Base-by-base conservation (phyloP, 2,329 filamentous ascomycete species). In the Camillea tinctor region DNA sequence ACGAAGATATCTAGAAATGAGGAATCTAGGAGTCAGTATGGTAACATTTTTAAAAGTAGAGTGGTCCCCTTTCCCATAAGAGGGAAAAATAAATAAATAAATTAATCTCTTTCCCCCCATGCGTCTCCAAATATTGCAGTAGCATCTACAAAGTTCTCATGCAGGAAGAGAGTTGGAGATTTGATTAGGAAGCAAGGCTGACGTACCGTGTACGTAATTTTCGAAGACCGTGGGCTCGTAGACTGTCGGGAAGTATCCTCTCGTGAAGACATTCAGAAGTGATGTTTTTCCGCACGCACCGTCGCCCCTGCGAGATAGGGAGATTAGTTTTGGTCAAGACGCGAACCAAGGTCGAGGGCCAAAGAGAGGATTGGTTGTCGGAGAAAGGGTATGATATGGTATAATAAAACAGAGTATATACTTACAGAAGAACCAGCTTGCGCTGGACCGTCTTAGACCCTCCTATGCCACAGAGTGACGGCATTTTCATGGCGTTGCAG, bases 151-250 rank as follows among this genome's bases (percentile, higher is more conserved):
- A n/a, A 13, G 49, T 19, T 6, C 19, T 19, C 19, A 50, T 23
- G 49, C 49, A 50, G 21, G 17, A 19, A 8, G 49, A 23, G 19
- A 20, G 49, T 13, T 9, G 9, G 30, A 52, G 50, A 56, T 55
- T 22, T n/a, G 22, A 22, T 5, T 2, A 22, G 36, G 19, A 56
- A 20, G 49, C 6, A 49, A 19, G 4, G 49, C 22, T 50, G 26
- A 73, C 84, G 74, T 84, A 96, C 92, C 93, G 76, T 99, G 94
- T 65, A 99, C 94, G 77, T 98, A 99, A 79, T 99, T 99, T 77
- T 99, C 94, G 78, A 97, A 97, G 66, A 97, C 94, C 40, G 94
- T 99, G 57, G 95, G 95, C 78, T 98, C 93, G 80, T 98, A 98
- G 72, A 98, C 94, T 60, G 94, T 97, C 55, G 94, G 94, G 77